These are phyloP conservation scores for Eucalyptus guilfoylei DNA, from an alignment of 345 rosid genomes.

Conservation along the genomic window DNA sequence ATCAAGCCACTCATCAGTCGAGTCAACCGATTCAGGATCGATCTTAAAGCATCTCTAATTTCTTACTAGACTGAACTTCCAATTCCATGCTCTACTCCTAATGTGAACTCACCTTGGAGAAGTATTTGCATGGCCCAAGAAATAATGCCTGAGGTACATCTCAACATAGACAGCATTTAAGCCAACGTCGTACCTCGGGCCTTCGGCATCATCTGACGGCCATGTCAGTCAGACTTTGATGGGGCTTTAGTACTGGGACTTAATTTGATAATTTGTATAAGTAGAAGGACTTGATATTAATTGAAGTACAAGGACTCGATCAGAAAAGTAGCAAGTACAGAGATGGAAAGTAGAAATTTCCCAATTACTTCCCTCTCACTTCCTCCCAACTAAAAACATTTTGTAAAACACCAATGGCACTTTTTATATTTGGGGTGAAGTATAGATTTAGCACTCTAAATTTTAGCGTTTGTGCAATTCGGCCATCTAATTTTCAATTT, in stretches of 20 bases:
- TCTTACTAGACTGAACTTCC: neutral
- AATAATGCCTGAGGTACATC: neutral
- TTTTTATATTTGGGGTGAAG: neutral
- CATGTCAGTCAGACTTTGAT: neutral
- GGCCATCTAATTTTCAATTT: neutral
- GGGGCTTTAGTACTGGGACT: neutral
- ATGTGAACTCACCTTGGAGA: neutral
- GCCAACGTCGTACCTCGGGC: neutral
- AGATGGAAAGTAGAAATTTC: neutral
- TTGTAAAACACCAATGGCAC: neutral
- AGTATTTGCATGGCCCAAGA: neutral
- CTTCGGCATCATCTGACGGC: neutral
- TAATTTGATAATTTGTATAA: neutral
- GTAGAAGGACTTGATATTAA: neutral
- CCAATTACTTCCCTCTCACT: neutral
- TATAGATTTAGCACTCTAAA: neutral
- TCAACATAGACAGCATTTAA: neutral
- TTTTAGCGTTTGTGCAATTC: neutral
- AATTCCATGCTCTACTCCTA: neutral
- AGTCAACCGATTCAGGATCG: neutral
- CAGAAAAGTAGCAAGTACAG: neutral
- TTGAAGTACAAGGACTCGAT: neutral
- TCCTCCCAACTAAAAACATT: neutral
- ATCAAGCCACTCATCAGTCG: neutral
- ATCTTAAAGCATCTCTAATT: neutral